Base-by-base conservation (phyloP, 805 yeast genomes). In the Candida pseudoglaebosa region DNA sequence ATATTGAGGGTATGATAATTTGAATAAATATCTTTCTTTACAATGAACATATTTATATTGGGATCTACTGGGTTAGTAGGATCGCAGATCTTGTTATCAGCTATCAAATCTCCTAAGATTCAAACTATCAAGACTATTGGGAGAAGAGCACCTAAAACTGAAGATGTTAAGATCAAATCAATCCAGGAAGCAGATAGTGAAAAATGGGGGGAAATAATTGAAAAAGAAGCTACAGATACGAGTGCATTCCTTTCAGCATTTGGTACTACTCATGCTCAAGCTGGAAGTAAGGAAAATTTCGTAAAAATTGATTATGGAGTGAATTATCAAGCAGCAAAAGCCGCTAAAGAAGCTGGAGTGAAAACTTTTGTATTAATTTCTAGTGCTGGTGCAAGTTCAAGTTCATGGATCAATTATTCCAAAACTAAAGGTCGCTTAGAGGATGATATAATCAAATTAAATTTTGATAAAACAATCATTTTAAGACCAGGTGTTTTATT, bases 1-100 rank as follows among this genome's bases (percentile, higher is more conserved):
- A n/a, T n/a, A n/a, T n/a, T 21, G 40, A 22, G 26, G 26, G 26
- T 22, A 12, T n/a, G n/a, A n/a, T n/a, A n/a, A n/a, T n/a, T n/a
- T n/a, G n/a, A n/a, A n/a, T n/a, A n/a, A n/a, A n/a, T n/a, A n/a
- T n/a, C n/a, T n/a, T n/a, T n/a, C n/a, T 22, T 22, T 26, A 26
- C 13, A 16, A 48, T 49, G 48, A 53, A 47, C 37, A 51, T 52
- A 2, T 36, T 53, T 22, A 37, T 58, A 12, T 57, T 85, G 32
- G 96, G 96, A 2, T 73, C 89, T 20, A 87, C 95, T 1, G 96
- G 96, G 2, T 62, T 86, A 15, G 81, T 83, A 40, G 96, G 95
- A 6, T 49, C 67, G 17, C 70, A 65, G 17, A 71, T 85, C 42
- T 54, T 85, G 38, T 71, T 67, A 38, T 59, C 59, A 18, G 75